Conservation (phyloP, 805 yeast genomes). For the Schwanniomyces polymorphus region DNA sequence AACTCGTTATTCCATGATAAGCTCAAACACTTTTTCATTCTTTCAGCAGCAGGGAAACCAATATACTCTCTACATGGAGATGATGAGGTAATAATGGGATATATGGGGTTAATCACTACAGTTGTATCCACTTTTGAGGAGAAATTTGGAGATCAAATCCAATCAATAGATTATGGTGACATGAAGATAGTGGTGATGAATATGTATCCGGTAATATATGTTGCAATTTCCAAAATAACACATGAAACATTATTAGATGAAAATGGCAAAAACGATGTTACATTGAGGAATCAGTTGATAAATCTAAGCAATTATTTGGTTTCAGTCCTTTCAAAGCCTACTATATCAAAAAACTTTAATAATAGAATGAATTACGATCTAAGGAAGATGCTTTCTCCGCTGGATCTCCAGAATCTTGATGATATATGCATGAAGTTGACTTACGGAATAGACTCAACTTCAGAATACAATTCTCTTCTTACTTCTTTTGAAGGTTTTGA, state of each 20-base stretch:
- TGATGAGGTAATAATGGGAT: constrained; percentile 65
- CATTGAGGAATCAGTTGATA: constrained; percentile 55
- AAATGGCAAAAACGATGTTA: constrained; percentile 12
- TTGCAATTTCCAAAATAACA: constrained; percentile 58
- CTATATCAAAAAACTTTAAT: constrained; percentile 65
- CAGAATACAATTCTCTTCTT: not conserved
- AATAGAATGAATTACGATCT: constrained; percentile 80
- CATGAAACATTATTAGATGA: constrained; percentile 50
- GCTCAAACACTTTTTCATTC: constrained; percentile 71
- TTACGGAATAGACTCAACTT: constrained; percentile 24
- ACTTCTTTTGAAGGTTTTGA: constrained; percentile 16
- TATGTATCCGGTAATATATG: constrained; percentile 68
- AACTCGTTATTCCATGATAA: constrained; percentile 24
- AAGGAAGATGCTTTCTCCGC: constrained; percentile 68
- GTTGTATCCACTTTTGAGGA: constrained; percentile 68
- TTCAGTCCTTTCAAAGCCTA: constrained; percentile 82
- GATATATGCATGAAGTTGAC: constrained; percentile 46
- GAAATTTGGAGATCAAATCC: constrained; percentile 36
- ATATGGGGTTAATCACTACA: constrained; percentile 80
- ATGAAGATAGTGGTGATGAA: constrained; percentile 57
- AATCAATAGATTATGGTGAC: constrained; percentile 52
- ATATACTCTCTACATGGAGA: constrained; percentile 76
- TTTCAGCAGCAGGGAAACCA: constrained; percentile 87
- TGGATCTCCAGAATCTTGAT: constrained; percentile 73
- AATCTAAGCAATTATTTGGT: constrained; percentile 73